phyloP scores from a whole-genome alignment of 176 grass and related monocot species.

The Saccharum officinarum region DNA sequence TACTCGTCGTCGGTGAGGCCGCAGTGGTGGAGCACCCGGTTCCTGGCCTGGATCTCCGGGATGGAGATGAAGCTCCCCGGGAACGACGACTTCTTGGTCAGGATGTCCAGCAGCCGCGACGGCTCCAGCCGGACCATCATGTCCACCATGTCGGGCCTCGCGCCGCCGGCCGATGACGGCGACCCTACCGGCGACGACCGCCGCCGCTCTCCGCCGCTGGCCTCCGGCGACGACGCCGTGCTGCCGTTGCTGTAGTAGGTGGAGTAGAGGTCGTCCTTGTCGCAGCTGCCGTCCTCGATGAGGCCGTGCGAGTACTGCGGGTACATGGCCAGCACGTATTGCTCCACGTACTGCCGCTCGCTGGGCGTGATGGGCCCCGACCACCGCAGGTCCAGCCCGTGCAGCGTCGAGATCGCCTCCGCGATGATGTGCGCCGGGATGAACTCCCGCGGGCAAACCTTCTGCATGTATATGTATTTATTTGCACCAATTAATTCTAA shows the following conservation, averaged over 20 bases:
- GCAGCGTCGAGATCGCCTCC: conserved; percentile 72
- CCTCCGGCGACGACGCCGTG: background rate
- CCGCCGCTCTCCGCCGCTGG: background rate
- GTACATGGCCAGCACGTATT: conserved; percentile 72
- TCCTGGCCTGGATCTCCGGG: conserved; percentile 67
- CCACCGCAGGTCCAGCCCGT: conserved; percentile 67
- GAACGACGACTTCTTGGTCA: conserved; percentile 63
- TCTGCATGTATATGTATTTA: conserved; percentile 19
- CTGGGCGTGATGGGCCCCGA: conserved; percentile 69
- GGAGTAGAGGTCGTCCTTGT: conserved; percentile 62
- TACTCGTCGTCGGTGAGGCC: conserved; percentile 70
- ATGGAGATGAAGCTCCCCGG: conserved; percentile 70
- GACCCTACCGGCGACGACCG: conserved; percentile 2
- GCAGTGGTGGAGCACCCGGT: conserved; percentile 57
- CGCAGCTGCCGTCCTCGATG: conserved; percentile 45
- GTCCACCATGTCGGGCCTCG: conserved; percentile 36
- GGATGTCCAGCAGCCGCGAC: conserved; percentile 64
- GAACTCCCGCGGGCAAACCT: conserved; percentile 67
- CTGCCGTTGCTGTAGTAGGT: conserved; percentile 29
- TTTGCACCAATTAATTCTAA: background rate
- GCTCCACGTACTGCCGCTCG: conserved; percentile 66
- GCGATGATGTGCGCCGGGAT: conserved; percentile 74
- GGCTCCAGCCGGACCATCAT: conserved; percentile 48
- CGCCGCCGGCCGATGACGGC: background rate
- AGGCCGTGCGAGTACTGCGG: conserved; percentile 80